Conservation (phyloP, 257 asterid species). For the Ligustrum vulgare region DNA sequence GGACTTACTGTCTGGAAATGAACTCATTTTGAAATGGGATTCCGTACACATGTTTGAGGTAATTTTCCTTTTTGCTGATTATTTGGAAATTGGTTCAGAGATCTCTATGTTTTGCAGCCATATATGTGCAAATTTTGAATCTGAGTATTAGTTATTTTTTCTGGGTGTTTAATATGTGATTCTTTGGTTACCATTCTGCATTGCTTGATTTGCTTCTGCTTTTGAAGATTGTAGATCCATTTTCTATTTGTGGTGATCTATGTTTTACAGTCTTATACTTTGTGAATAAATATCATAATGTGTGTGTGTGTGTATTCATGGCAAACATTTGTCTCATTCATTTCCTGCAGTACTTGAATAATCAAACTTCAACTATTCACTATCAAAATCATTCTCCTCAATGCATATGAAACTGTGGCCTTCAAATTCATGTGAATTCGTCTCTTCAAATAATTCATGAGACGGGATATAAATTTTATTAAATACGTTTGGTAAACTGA, state of each 20-base stretch:
- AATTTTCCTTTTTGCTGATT: background rate
- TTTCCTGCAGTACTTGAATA: background rate
- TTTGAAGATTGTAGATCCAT: background rate
- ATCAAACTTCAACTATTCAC: background rate
- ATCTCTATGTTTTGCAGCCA: conserved; percentile 15
- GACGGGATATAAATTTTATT: too few relatives aligned
- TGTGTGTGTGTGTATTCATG: background rate
- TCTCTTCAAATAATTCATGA: background rate
- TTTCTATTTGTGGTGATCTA: background rate
- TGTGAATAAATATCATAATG: background rate
- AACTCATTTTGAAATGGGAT: conserved; percentile 18
- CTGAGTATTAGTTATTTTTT: background rate
- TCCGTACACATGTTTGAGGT: conserved; percentile 34
- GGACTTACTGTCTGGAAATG: conserved; percentile 25
- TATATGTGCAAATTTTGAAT: background rate
- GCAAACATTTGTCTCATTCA: background rate
- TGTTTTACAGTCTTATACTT: background rate
- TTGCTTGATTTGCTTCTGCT: background rate
- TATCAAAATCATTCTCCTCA: too few relatives aligned
- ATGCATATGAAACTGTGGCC: too few relatives aligned
- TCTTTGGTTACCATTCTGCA: background rate
- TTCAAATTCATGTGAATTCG: too few relatives aligned
- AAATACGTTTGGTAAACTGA: too few relatives aligned
- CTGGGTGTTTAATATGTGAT: background rate
- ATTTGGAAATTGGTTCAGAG: conserved; percentile 5